Base-by-base conservation (phyloP, 1,139 yeast species). In the Hyphopichia khmerensis region DNA sequence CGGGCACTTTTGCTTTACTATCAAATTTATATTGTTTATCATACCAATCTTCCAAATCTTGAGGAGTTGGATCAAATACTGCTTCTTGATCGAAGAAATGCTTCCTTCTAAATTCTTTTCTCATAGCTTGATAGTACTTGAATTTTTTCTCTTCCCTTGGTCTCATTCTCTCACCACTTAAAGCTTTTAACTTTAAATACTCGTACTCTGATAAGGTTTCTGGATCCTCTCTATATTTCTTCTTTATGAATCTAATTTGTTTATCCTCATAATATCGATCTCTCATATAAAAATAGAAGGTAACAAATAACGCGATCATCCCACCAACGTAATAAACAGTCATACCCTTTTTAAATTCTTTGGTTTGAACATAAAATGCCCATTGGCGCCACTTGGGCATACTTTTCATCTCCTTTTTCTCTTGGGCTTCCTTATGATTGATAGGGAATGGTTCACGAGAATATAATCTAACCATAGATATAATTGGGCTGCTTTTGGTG, bases 281-380 rank as follows among this genome's bases (percentile, higher is more conserved):
- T 51, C 82, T 69, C 80, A 86, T 82, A 57, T 82, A 82, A 54
- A 75, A 77, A 48, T 80, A 76, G 44, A 88, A 87, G 42, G 84
- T 79, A 19, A 77, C 70, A 33, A 80, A 60, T 50, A 84, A 75
- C 16, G 76, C 67, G 1, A 72, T 67, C 55, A 86, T 84, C 1
- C 80, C 76, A 24, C 78, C 80, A 31, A 85, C 57, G 51, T 84
- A 80, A 56, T 75, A 81, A 21, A 63, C 56, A 3, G 76, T 69
- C 69, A 72, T 65, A 14, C 67, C 56, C 44, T 60, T 62, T 45
- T 72, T 65, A 55, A 70, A 71, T 51, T 69, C 62, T 35, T 62
- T 60, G 18, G 69, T 64, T 41, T 69, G 62, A 43, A 68, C 60
- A 47, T 70, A 69, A 7, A 53, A 43, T 7, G 69, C 73, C 72